Evolutionary conservation across 441 rosid species (phyloP), one percentile per base, ranked within the genome.

Genomic region (Populus hybrid): DNA sequence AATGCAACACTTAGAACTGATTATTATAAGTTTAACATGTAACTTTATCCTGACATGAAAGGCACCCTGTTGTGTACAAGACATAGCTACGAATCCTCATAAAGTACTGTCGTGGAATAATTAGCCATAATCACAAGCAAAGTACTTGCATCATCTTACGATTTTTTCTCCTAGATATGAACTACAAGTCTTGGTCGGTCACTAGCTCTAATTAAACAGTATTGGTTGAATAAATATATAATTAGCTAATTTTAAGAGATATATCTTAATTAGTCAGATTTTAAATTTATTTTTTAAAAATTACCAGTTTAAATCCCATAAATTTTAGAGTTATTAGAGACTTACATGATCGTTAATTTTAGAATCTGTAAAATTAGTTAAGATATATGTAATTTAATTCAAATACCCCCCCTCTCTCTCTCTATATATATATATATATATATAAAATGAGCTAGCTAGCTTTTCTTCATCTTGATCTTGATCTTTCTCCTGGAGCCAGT

Each of bases 261-360:
- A 32, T 32, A 32, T 5, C 1, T 0, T 4, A 32, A 32, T 0
- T 32, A 32, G 6, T 32, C 1, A 32, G 0, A 32, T 32, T 32
- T 0, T 32, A 32, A 32, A 32, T 32, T 32, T 32, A 32, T 0
- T 32, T 32, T 32, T 32, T 5, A 32, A 32, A 32, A 32, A 32
- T 32, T 24, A 24, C 1, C 24, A 24, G 24, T 24, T 24, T 1
- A 0, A 24, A 1, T 24, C 24, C 1, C 24, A 24, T 32, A 32
- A 32, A 32, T 32, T 32, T 32, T 0, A 32, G 0, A 5, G 5
- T 32, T 0, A 32, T 32, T 32, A 32, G 5, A 32, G 5, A 0
- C 0, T 32, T 32, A 4, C 0, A 32, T 5, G 1, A 5, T 32
- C 0, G 0, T 32, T 32, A 32, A 28, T 0, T 28, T 28, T 0